Base-by-base conservation (phyloP, 2,329 filamentous ascomycete genomes). In the Cylindrodendrum hubeiense region DNA sequence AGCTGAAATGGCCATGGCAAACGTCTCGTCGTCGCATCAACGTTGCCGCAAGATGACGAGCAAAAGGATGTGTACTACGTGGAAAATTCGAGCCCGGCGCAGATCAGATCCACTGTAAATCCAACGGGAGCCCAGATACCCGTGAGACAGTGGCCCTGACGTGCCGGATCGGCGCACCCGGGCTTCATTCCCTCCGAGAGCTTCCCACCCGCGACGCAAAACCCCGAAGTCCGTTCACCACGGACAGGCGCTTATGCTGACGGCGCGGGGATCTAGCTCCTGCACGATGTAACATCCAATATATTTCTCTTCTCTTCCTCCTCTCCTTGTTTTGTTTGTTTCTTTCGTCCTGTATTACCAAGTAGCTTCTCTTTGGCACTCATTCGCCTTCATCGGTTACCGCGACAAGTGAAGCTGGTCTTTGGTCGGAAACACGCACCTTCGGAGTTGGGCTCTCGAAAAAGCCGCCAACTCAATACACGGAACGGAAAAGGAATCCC, bases 181-280 rank as follows among this genome's bases (percentile, higher is more conserved):
- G 54, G 54, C 30, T 39, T 9, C 21, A 44, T 39, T 37, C 37
- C 28, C 22, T 43, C 49, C 49, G 46, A 51, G 39, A 34, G 6
- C n/a, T 21, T 44, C 24, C 26, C 17, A 24, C 13, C 49, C 49
- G 24, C 19, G 28, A 39, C 22, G 26, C 33, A 58, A 63, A 30
- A 24, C 39, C 34, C 60, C 60, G 60, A 63, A 63, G 33, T 54
- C 54, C 37, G 15, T n/a, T 50, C 24, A 41, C n/a, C 22, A 22
- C n/a, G 28, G 28, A 12, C 22, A n/a, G 30, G 26, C 22, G 44
- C 46, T 30, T 19, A 21, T 22, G 51, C 59, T 63, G 53, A 53
- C 47, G 24, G 39, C 22, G 60, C 47, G 10, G 37, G 30, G 52
- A 19, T 34, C 44, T 54, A 54, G 52, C 2, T 41, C 52, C 46